These are phyloP conservation scores for Pyrenophora teres DNA, from an alignment of 2,329 filamentous ascomycete genomes.

Conservation along the genomic window DNA sequence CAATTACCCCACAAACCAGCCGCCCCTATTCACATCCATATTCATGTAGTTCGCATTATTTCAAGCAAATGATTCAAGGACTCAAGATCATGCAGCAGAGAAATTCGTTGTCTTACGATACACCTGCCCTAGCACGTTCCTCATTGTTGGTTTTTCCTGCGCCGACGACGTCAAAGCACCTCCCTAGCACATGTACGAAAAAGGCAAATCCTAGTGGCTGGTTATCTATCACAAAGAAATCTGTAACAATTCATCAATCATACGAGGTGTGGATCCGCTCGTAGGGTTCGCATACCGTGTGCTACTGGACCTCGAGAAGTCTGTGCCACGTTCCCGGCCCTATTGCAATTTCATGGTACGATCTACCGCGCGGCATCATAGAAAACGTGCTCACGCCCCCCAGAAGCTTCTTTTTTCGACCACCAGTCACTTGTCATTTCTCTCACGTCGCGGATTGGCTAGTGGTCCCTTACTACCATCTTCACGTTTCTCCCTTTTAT, in stretches of 20 bases:
- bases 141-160: neutral
- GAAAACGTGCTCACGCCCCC: neutral
- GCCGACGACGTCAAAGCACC: neutral
- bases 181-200: neutral
- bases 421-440: neutral
- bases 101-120: neutral
- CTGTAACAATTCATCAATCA: conserved; percentile 3
- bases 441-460: neutral
- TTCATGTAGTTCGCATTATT: neutral
- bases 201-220: neutral
- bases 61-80: conserved; percentile 1
- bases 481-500: neutral
- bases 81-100: conserved; percentile 3
- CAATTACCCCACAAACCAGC: conserved; percentile 19
- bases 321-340: neutral
- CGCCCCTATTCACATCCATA: conserved; percentile 14
- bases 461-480: neutral
- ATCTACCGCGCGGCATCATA: conserved; percentile 4
- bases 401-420: neutral
- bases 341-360: conserved; percentile 1
- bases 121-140: neutral
- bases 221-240: conserved; percentile 5
- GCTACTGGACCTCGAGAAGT: neutral
- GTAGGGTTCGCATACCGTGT: neutral
- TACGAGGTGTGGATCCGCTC: conserved; percentile 3